These are phyloP conservation scores for Zalaria sp. DNA, from an alignment of 2,329 filamentous ascomycete species.

Conservation along the genomic window DNA sequence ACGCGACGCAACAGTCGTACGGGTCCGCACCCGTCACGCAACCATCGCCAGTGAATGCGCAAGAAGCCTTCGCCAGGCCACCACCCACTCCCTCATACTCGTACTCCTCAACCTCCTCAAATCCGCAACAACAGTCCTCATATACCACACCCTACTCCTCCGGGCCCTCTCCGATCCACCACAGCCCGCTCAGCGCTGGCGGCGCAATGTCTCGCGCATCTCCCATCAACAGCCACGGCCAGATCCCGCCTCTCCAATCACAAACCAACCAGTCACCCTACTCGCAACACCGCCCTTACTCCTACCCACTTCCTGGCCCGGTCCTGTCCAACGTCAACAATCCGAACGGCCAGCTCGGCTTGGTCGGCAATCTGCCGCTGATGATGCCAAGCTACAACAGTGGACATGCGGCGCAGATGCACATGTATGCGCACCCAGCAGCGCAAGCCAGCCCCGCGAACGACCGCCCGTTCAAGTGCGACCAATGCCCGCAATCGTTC, in stretches of 20 bases:
- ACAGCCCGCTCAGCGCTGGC: constrained; percentile 33
- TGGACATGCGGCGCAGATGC: constrained; percentile 48
- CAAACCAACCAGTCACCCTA: constrained; percentile 35
- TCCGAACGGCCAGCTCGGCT: constrained; percentile 55
- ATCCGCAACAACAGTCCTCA: constrained; percentile 29
- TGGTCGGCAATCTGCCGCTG: constrained; percentile 47
- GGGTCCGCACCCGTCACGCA: constrained; percentile 18
- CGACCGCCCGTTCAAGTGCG: constrained; percentile 88
- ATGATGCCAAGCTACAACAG: constrained; percentile 46
- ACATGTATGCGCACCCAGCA: constrained; percentile 39
- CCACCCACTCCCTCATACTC: constrained; percentile 52
- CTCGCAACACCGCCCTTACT: constrained; percentile 34
- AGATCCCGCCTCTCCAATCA: constrained; percentile 29
- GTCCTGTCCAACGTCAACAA: constrained; percentile 69
- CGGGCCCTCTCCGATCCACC: constrained; percentile 33
- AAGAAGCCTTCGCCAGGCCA: constrained; percentile 44
- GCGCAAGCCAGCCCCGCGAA: constrained; percentile 41
- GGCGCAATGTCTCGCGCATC: constrained; percentile 37
- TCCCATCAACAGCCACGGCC: constrained; percentile 30
- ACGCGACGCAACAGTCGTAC: constrained; percentile 30
- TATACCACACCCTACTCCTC: constrained; percentile 30
- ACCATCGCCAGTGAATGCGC: constrained; percentile 40
- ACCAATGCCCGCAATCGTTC: constrained; percentile 83
- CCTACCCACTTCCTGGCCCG: constrained; percentile 49
- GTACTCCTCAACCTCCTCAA: constrained; percentile 33